These are phyloP conservation scores for Melastoma malabathricum DNA, from an alignment of 345 rosid species.

Conservation along the genomic window DNA sequence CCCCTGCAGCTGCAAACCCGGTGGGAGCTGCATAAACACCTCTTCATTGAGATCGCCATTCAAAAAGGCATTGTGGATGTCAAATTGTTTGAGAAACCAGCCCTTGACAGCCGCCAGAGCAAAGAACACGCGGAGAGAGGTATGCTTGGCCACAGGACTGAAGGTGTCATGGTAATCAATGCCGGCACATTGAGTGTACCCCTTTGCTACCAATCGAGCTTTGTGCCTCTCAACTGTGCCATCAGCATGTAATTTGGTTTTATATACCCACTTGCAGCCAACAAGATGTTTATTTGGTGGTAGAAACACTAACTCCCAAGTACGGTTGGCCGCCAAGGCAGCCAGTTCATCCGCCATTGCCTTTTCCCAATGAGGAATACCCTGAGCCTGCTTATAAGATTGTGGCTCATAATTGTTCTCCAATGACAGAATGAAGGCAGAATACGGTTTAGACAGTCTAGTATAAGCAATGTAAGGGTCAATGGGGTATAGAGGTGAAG, in stretches of 20 bases:
- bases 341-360: neutral
- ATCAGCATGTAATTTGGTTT: neutral
- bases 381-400: neutral
- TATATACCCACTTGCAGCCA: constrained; percentile 2
- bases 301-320: neutral
- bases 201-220: neutral
- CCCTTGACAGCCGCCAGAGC: neutral
- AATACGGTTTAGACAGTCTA: neutral
- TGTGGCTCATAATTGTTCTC: neutral
- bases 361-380: neutral
- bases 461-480: neutral
- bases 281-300: neutral
- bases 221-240: neutral
- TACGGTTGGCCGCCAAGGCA: neutral
- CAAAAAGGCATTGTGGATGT: neutral
- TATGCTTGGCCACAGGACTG: neutral
- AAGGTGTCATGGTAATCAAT: neutral
- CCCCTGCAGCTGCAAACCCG: neutral
- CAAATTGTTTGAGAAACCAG: neutral
- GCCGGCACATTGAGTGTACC: neutral
- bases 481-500: too few relatives aligned
- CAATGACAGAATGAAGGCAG: neutral
- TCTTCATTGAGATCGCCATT: constrained; percentile 1
- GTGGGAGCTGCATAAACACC: neutral
- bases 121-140: neutral